Evolutionary conservation across 805 yeast genomes (phyloP), one percentile per base, ranked within the genome.

Genomic region (Kodamaea neixiangensis): DNA sequence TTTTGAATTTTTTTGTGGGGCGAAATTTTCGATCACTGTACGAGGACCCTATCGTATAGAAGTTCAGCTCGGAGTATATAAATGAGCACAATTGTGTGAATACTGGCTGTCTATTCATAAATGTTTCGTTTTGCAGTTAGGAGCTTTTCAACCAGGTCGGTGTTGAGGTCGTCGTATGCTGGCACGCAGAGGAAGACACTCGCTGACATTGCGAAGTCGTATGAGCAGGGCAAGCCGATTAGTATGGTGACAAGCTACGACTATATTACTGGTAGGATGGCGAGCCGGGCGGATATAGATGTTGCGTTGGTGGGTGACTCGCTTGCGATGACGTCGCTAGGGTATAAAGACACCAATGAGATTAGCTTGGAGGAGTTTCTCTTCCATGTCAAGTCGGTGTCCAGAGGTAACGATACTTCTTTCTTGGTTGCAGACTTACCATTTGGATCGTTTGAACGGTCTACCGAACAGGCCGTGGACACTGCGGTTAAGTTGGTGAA

Each of bases 251-350:
- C 99, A 0, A 96, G 97, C 0, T 90, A 93, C 65, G 98, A 93
- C 63, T 86, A 76, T 60, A 82, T 92, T 14, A 85, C 96, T 0
- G 94, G 84, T 0, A 72, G 75, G 25, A 73, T 87, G 59, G 96
- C 91, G 0, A 84, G 86, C 19, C 66, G 75, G 14, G 81, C 92
- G 0, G 77, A 79, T 0, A 76, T 83, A 2, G 97, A 93, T 58
- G 76, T 85, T 51, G 75, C 85, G 5, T 75, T 93, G 2, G 85
- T 93, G 3, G 99, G 99, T 2, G 99, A 93, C 66, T 92, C 97
- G 0, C 70, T 94, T 20, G 90, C 97, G 0, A 93, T 91, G 97
- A 92, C 89, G 0, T 79, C 96, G 0, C 75, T 89, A 55, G 99
- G 99, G 0, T 85, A 86, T 62, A 76, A 75, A 2, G 83, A 87